Evolutionary conservation across 2,329 filamentous ascomycete species (phyloP), one percentile per base, ranked within the genome.

Genomic region (Neofusicoccum sp.): DNA sequence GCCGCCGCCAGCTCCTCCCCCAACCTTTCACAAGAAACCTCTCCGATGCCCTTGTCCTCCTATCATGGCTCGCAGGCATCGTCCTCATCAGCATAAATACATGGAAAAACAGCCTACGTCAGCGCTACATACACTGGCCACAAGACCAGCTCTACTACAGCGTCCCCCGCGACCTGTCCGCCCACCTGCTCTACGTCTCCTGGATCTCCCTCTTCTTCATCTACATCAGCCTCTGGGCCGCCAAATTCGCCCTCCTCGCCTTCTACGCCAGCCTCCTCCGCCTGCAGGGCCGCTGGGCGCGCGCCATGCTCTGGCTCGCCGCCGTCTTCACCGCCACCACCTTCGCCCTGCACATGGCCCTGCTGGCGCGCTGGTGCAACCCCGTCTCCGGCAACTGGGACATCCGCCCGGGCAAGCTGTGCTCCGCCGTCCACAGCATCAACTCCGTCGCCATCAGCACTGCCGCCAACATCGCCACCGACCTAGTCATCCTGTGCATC

Each of bases 171-270:
- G 5, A 47, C 20, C 66, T 67, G 8, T 66, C 69, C 6, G 64
- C 66, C 1, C 69, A 71, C 56, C 62, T 71, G 7, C 68, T 72
- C 45, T 66, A 70, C 60, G 65, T 70, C n/a, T 72, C 69, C 33
- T 72, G 69, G 68, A 65, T 71, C 58, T 65, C 62, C 11, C 64
- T 71, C 6, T 71, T 69, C 65, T 71, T 69, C 65, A 70, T 71
- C 59, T 71, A 71, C 63, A 70, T 70, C 60, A 58, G 57, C 8
- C 65, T 71, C 2, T 71, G 69, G 69, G 61, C 65, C 45, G 60
- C 64, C 45, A 71, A 70, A 63, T 69, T 68, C 33, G 69, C 67
- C 9, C 68, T 71, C 51, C 65, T 71, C 16, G 69, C 69, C 11
- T 67, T 72, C 63, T 72, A 71, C 65, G 70, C 69, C 64, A 63